Percentiles rank a stretch among this genome's conserved stretches.
phyloP scores from a whole-genome alignment of 805 yeast species.

The Starmerella asiatica region DNA sequence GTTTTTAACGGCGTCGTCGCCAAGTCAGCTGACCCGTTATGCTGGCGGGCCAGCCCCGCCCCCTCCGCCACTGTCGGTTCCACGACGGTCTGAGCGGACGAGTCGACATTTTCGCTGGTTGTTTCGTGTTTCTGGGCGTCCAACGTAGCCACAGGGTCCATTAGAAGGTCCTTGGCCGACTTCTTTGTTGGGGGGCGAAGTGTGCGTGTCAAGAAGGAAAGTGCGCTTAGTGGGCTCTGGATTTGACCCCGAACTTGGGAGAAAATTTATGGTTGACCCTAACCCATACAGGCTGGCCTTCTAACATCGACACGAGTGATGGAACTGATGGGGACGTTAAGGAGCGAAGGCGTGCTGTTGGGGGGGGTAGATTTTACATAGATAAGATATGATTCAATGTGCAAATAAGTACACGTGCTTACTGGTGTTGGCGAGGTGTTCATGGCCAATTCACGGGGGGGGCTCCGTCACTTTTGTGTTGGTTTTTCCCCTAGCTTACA shows the following conservation, averaged over 20 bases:
- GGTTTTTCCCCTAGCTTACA: too few species aligned
- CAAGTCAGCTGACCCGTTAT: too few species aligned
- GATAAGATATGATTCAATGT: too few species aligned
- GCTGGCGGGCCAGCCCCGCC: too few species aligned
- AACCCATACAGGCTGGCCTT: slow-evolving; percentile 13
- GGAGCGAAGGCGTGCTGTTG: too few species aligned
- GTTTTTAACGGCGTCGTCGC: too few species aligned
- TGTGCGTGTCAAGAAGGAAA: slow-evolving; percentile 17
- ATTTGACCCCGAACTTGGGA: slow-evolving; percentile 17
- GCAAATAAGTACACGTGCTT: too few species aligned
- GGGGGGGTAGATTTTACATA: too few species aligned
- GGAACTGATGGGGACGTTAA: neutral
- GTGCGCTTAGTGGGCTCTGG: slow-evolving; percentile 6
- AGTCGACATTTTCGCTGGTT: too few species aligned
- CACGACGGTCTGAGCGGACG: neutral
- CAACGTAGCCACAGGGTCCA: neutral
- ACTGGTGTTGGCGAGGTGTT: too few species aligned
- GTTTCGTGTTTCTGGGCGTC: neutral
- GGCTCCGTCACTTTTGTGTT: too few species aligned
- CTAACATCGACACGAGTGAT: slow-evolving; percentile 8
- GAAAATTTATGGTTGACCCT: slow-evolving; percentile 16
- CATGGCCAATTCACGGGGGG: too few species aligned
- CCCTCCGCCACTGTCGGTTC: neutral
- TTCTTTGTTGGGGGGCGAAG: neutral
- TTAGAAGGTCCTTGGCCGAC: slow-evolving; percentile 6